Evolutionary conservation across 164 flowering plant species (phyloP), one percentile per base, ranked within the genome.

Genomic region (Platanus orientalis): DNA sequence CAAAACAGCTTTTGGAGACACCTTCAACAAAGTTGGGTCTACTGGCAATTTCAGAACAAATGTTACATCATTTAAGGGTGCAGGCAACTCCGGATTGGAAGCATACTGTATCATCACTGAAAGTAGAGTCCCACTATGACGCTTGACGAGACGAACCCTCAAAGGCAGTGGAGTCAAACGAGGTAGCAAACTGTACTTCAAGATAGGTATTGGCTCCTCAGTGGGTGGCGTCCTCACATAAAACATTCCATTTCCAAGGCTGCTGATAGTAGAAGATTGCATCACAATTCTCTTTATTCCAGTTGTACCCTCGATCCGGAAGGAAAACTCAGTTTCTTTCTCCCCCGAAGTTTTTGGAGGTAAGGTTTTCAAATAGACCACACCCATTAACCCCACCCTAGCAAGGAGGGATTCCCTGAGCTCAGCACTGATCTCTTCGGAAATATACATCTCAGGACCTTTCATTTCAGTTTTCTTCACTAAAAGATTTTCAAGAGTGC

Each of bases 101-200:
- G 72, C 92, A 75, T 89, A 95, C 63, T 95, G 99, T 50, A 95
- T 80, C 99, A 95, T 92, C 69, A 89, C 82, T 30, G 99, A 92
- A 54, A 89, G 97, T 45, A 95, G 76, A 59, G 88, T 91, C 69
- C 99, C 99, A 74, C 81, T 88, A 51, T 74, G 88, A 11, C 99
- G 88, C 70, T 82, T 78, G 60, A 82, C 74, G 25, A 95, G 73
- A 16, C 99, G 89, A 70, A 93, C 83, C 78, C 96, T 84, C 74
- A 93, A 68, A 40, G 98, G 98, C 60, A 90, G 39, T 21, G 99
- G 97, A 23, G 90, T 86, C 56, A 76, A 62, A 42, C 88, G 84
- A 10, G 99, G 99, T 20, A 81, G 71, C 73, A 94, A 73, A 62
- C 97, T 89, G 61, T 94, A 89, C 79, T 94, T 94, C 68, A 88